A percentile compares a stretch with the other conserved stretches of the same genome.
phyloP scores from a whole-genome alignment of 306 rosid genomes.

The Trifolium dubium region DNA sequence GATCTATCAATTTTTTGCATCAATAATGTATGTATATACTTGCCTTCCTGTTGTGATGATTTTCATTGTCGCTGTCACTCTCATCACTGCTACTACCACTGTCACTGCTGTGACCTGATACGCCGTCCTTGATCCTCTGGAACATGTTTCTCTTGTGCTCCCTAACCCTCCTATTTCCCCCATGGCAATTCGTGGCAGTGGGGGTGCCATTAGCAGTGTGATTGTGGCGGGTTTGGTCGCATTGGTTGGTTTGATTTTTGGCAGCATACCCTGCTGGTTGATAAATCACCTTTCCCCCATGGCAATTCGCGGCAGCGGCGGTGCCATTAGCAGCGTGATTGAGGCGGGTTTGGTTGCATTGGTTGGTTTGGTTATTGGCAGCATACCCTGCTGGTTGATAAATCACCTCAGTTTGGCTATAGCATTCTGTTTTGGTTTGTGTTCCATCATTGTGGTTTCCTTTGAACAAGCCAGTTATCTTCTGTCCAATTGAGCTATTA shows the following conservation, averaged over 20 bases:
- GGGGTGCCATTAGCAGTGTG: background rate
- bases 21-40: background rate
- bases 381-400: background rate
- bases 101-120: constrained; percentile 39
- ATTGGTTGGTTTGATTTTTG: constrained; percentile 14
- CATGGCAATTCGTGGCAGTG: background rate
- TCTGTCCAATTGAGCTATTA: constrained; percentile 32
- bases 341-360: constrained; percentile 4
- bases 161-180: background rate
- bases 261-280: background rate
- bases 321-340: background rate
- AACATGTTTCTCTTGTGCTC: constrained; percentile 29
- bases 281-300: constrained; percentile 1
- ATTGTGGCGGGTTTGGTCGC: background rate
- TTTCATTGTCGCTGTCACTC: constrained; percentile 39
- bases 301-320: background rate
- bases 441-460: constrained; percentile 32
- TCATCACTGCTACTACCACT: constrained; percentile 14
- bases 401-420: background rate
- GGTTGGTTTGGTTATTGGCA: constrained; percentile 18
- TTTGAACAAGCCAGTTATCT: constrained; percentile 32
- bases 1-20: background rate
- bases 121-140: constrained; percentile 38
- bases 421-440: constrained; percentile 35
- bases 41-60: constrained; percentile 37